These are phyloP conservation scores for Saccharata proteae DNA, from an alignment of 2,329 filamentous ascomycete genomes.

Conservation along the genomic window DNA sequence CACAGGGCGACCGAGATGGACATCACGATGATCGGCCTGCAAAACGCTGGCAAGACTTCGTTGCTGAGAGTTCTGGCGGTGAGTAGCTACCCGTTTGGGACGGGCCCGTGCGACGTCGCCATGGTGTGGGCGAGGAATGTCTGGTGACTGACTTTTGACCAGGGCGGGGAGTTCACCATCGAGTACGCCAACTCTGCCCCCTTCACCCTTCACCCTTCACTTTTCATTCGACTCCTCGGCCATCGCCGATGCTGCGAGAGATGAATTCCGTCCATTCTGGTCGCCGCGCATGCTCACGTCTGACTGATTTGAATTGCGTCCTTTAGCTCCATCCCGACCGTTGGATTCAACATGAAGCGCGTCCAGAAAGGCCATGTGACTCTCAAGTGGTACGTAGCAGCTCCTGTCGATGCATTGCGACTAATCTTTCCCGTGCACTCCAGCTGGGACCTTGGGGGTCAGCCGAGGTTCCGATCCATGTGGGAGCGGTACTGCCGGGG, in stretches of 20 bases:
- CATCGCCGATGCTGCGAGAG: not conserved
- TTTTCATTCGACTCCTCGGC: too few relatives aligned
- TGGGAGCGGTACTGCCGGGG: slow-evolving; percentile 98
- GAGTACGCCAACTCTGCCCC: slow-evolving; percentile 58
- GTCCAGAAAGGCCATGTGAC: slow-evolving; percentile 97
- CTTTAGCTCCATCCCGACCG: slow-evolving; percentile 95
- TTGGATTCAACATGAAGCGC: slow-evolving; percentile 98
- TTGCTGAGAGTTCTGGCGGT: slow-evolving; percentile 88
- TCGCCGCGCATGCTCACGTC: slow-evolving; percentile 4
- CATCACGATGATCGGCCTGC: slow-evolving; percentile 95
- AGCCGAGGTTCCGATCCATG: slow-evolving; percentile 95
- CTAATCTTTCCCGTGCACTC: slow-evolving; percentile 8
- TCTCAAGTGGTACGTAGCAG: slow-evolving; percentile 65
- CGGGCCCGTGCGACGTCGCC: slow-evolving; percentile 17
- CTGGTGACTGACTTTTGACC: slow-evolving; percentile 12
- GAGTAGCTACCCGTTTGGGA: slow-evolving; percentile 38
- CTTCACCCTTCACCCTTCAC: not conserved
- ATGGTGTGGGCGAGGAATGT: slow-evolving; percentile 5
- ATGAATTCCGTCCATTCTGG: slow-evolving; percentile 5
- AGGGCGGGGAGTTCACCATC: slow-evolving; percentile 98
- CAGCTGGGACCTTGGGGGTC: slow-evolving; percentile 92
- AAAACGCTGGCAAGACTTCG: slow-evolving; percentile 97
- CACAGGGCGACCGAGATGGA: slow-evolving; percentile 97
- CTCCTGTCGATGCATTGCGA: slow-evolving; percentile 3
- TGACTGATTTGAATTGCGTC: slow-evolving; percentile 6